phyloP scores from a whole-genome alignment of 495 filamentous ascomycete species.

The Aspergillus heteromorphus region DNA sequence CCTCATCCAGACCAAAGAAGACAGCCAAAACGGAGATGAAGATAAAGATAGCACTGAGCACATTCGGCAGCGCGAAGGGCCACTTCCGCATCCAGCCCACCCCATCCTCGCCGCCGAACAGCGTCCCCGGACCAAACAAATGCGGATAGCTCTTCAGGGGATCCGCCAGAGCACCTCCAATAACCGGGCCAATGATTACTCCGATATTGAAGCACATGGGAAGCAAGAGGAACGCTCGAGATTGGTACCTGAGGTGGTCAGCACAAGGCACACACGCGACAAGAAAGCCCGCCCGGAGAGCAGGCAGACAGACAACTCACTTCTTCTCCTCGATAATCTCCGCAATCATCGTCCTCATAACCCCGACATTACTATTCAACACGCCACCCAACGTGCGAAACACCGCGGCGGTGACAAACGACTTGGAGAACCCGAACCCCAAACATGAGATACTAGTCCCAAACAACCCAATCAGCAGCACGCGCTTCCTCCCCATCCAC shows the following conservation, averaged over 20 bases:
- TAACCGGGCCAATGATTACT: slow-evolving; percentile 58
- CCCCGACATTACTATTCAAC: slow-evolving; percentile 77
- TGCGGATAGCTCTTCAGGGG: slow-evolving; percentile 58
- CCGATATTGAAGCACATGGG: slow-evolving; percentile 77
- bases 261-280: background rate
- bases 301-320: too few relatives aligned
- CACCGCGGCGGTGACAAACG: slow-evolving; percentile 60
- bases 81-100: slow-evolving; percentile 56
- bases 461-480: slow-evolving; percentile 67
- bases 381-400: slow-evolving; percentile 71
- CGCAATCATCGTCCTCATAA: slow-evolving; percentile 76
- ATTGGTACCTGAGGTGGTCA: slow-evolving; percentile 50
- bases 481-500: slow-evolving; percentile 67
- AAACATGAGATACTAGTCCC: slow-evolving; percentile 67
- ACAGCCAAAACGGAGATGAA: slow-evolving; percentile 41
- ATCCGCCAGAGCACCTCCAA: slow-evolving; percentile 70
- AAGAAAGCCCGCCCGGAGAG: too few relatives aligned
- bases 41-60: slow-evolving; percentile 54
- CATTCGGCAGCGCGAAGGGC: slow-evolving; percentile 60
- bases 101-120: slow-evolving; percentile 45
- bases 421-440: slow-evolving; percentile 73
- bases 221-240: slow-evolving; percentile 71
- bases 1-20: slow-evolving; percentile 57
- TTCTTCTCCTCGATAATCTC: slow-evolving; percentile 71
- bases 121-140: slow-evolving; percentile 58